Percentiles rank a stretch among this genome's conserved stretches.
phyloP scores from a whole-genome alignment of 2,329 filamentous ascomycete species.

The Teratosphaeria zuluensis region DNA sequence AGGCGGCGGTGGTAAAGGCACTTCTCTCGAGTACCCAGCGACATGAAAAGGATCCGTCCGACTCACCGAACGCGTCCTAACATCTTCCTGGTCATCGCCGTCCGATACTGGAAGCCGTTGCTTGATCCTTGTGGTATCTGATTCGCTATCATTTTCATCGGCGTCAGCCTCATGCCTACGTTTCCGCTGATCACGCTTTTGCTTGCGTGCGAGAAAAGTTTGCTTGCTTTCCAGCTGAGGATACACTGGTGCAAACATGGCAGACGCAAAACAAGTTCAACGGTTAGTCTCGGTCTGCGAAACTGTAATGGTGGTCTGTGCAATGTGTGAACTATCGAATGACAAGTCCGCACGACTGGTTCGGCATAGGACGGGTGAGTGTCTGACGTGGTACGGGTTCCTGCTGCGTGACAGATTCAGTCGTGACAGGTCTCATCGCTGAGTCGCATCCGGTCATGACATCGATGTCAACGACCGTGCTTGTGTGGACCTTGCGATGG shows the following conservation, averaged over 20 bases:
- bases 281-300: not conserved
- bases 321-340: not conserved
- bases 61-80: slow-evolving; percentile 14
- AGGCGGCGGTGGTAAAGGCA: slow-evolving; percentile 29
- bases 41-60: slow-evolving; percentile 27
- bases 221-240: slow-evolving; percentile 11
- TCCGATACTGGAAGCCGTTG: not conserved
- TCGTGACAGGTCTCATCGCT: not conserved
- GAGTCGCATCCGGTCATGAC: not conserved
- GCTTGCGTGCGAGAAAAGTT: slow-evolving; percentile 17
- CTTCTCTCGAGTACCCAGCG: slow-evolving; percentile 32
- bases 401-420: not conserved
- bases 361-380: not conserved
- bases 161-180: slow-evolving; percentile 9
- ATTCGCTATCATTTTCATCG: slow-evolving; percentile 4
- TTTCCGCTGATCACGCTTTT: slow-evolving; percentile 20
- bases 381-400: not conserved
- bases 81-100: not conserved
- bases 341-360: not conserved
- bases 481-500: not conserved
- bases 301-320: not conserved
- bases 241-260: slow-evolving; percentile 23
- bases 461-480: not conserved
- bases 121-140: not conserved
- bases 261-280: not conserved